These are phyloP conservation scores for Dacryopinax primogenitus DNA, from an alignment of 768 basidiomycete genomes.

Conservation along the genomic window DNA sequence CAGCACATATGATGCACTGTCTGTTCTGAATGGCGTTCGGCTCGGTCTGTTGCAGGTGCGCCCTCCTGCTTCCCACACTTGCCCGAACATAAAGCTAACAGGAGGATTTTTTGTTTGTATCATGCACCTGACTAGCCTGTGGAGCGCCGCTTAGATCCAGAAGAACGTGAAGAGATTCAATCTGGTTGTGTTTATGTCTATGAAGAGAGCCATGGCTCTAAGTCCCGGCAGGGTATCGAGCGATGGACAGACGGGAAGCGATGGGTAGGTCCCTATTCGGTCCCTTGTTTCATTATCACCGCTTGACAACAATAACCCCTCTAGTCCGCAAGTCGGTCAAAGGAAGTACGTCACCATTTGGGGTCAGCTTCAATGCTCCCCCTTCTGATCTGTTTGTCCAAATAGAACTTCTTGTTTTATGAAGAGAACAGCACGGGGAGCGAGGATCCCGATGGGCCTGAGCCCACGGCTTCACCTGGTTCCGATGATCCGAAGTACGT, in stretches of 20 bases:
- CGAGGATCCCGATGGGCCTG: neutral
- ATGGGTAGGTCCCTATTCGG: constrained; percentile 40
- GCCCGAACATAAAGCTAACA: no score
- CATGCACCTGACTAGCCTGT: constrained; percentile 24
- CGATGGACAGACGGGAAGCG: constrained; percentile 72
- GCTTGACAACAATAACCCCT: neutral
- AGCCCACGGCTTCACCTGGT: neutral
- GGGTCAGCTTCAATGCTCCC: neutral
- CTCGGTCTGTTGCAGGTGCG: constrained; percentile 44
- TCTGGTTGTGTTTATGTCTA: constrained; percentile 70
- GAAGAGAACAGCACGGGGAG: constrained; percentile 8
- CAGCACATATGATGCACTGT: constrained; percentile 50
- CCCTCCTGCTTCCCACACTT: no score
- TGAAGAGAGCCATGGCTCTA: constrained; percentile 48
- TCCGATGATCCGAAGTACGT: constrained; percentile 5
- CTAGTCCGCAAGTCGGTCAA: neutral
- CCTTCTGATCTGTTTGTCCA: neutral
- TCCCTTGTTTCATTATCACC: neutral
- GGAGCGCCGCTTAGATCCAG: constrained; percentile 56
- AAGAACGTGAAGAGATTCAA: constrained; percentile 55
- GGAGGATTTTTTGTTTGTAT: no score
- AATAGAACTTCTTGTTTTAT: constrained; percentile 2
- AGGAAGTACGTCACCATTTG: neutral
- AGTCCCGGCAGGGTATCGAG: constrained; percentile 65
- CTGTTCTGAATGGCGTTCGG: constrained; percentile 61